phyloP scores from a whole-genome alignment of 2,329 filamentous ascomycete genomes.

The Colletotrichum ledebouriae region DNA sequence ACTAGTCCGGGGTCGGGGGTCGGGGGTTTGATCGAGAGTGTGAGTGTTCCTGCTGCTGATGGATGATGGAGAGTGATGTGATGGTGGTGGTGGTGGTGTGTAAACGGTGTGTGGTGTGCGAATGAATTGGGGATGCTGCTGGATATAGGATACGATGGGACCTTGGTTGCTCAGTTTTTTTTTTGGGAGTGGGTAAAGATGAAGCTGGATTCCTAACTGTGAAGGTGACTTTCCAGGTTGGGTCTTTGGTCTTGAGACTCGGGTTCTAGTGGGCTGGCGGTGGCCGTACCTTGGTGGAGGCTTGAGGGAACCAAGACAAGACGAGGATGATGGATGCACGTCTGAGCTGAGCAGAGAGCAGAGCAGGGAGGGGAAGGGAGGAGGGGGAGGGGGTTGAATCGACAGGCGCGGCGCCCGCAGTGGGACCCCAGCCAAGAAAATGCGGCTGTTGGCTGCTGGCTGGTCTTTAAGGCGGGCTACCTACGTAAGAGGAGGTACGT shows the following conservation, averaged over 20 bases:
- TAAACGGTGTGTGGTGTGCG: neutral
- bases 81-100: conserved; percentile 27
- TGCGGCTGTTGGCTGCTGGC: neutral
- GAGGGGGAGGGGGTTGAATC: neutral
- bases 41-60: conserved; percentile 30
- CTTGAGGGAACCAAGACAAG: conserved; percentile 12
- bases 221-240: conserved; percentile 8
- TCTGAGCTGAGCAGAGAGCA: conserved; percentile 10
- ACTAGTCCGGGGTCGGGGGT: conserved; percentile 26
- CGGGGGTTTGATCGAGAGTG: conserved; percentile 13
- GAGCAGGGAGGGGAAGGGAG: neutral
- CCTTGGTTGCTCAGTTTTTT: conserved; percentile 12
- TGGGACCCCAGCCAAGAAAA: conserved; percentile 16
- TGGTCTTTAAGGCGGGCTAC: neutral
- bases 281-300: conserved; percentile 19
- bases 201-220: conserved; percentile 24
- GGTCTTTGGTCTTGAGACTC: neutral
- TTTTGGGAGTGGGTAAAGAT: conserved; percentile 17
- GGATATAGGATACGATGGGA: too few species aligned
- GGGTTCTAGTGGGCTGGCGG: conserved; percentile 1
- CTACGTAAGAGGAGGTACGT: neutral
- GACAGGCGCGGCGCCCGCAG: conserved; percentile 31
- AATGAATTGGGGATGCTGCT: conserved; percentile 12
- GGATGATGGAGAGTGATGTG: conserved; percentile 23
- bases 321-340: conserved; percentile 33